A percentile compares a stretch with the other conserved stretches of the same genome.
Conservation (phyloP, 75 land plant species). For the Larix kaempferi region DNA sequence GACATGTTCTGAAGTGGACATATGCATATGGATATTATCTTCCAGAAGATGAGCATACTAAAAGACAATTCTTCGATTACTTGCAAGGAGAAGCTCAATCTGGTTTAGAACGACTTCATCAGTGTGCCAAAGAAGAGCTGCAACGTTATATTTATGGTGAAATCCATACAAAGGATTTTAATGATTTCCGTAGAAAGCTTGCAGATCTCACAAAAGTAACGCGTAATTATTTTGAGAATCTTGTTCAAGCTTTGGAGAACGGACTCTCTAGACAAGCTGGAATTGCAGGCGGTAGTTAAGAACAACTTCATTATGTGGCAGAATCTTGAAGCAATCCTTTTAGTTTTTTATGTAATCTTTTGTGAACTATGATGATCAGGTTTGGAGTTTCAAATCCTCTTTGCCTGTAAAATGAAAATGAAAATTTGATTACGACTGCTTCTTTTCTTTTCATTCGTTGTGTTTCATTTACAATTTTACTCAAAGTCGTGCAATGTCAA, state of each 20-base stretch:
- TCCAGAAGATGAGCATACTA: slow-evolving; percentile 76
- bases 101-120: slow-evolving; percentile 90
- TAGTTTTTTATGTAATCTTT: too few relatives aligned
- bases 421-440: too few relatives aligned
- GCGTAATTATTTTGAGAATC: slow-evolving; percentile 88
- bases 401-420: too few relatives aligned
- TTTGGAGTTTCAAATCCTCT: too few relatives aligned
- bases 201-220: slow-evolving; percentile 96
- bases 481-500: too few relatives aligned
- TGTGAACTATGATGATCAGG: too few relatives aligned
- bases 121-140: slow-evolving; percentile 94
- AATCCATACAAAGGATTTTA: slow-evolving; percentile 51
- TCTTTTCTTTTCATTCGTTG: too few relatives aligned
- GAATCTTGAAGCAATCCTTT: too few relatives aligned
- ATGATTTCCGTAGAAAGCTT: slow-evolving; percentile 87
- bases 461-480: too few relatives aligned
- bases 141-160: slow-evolving; percentile 64
- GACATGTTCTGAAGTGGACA: slow-evolving; percentile 90
- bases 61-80: slow-evolving; percentile 84
- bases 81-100: slow-evolving; percentile 92
- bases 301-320: too few relatives aligned
- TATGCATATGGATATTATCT: slow-evolving; percentile 96
- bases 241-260: slow-evolving; percentile 81
- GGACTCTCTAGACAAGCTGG: too few relatives aligned
- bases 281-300: too few relatives aligned